Conservation (phyloP, 208 protist species). For the Sergeia podlipaevii region DNA sequence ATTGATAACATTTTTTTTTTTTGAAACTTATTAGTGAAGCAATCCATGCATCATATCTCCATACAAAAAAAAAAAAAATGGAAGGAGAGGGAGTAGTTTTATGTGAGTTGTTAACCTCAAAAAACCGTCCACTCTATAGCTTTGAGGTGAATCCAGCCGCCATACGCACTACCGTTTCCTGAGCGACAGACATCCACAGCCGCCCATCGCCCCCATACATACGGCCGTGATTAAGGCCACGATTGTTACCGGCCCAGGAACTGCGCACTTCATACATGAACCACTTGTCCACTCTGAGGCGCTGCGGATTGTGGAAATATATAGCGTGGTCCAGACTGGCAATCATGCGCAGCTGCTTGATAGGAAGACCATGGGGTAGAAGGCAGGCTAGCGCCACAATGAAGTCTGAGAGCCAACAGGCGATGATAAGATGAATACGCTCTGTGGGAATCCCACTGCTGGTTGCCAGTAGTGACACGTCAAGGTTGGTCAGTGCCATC, state of each 20-base stretch:
- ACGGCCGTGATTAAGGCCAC: conserved; percentile 34
- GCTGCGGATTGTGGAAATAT: conserved; percentile 36
- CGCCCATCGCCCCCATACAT: conserved; percentile 38
- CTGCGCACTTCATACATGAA: conserved; percentile 42
- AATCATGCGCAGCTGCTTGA: conserved; percentile 19
- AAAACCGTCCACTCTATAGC: conserved; percentile 9
- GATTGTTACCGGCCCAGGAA: conserved; percentile 18
- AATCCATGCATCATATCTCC: not conserved
- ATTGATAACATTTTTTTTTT: too few relatives aligned
- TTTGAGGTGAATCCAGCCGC: conserved; percentile 9
- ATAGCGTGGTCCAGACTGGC: conserved; percentile 60
- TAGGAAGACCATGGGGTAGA: conserved; percentile 18
- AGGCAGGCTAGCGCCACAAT: conserved; percentile 27
- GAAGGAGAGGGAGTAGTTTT: conserved; percentile 6
- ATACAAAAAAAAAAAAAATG: conserved; percentile 10
- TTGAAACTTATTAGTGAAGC: too few relatives aligned
- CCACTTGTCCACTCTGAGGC: conserved; percentile 36
- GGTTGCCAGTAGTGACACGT: conserved; percentile 1
- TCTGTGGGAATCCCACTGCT: conserved; percentile 17
- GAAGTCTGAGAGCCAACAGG: conserved; percentile 43
- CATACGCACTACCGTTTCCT: conserved; percentile 42
- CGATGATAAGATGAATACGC: conserved; percentile 34
- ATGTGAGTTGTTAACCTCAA: not conserved
- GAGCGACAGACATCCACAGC: conserved; percentile 39
- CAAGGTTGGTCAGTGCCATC: conserved; percentile 8